Evolutionary conservation across 306 rosid genomes (phyloP).

Genomic region (Lotus japonicus): DNA sequence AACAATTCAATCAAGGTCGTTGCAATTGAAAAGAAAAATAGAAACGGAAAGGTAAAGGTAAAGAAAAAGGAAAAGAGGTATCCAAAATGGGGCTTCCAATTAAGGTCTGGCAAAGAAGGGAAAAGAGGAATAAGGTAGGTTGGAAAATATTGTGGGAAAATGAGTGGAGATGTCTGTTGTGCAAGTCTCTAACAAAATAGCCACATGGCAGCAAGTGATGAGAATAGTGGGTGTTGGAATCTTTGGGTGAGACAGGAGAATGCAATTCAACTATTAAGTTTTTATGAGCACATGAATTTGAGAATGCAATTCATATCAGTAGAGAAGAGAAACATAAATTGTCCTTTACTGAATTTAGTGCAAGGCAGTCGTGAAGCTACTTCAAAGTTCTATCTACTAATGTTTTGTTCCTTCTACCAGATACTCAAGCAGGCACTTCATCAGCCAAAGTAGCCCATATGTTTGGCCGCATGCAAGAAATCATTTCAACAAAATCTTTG

Average conservation of each 20-base stretch:
- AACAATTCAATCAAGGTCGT: neutral
- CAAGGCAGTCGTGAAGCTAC: slow-evolving; percentile 92
- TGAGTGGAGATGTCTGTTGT: too few species aligned
- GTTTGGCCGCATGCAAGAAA: slow-evolving; percentile 65
- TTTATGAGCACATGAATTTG: neutral
- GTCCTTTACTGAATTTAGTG: slow-evolving; percentile 44
- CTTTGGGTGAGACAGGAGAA: too few species aligned
- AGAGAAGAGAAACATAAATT: slow-evolving; percentile 9
- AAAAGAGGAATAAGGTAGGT: too few species aligned
- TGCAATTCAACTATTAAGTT: neutral
- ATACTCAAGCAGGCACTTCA: slow-evolving; percentile 90
- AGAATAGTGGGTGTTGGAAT: too few species aligned
- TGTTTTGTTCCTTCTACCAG: slow-evolving; percentile 67
- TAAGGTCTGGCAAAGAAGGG: too few species aligned
- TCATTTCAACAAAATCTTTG: slow-evolving; percentile 65
- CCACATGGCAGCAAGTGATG: too few species aligned
- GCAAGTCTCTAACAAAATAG: too few species aligned
- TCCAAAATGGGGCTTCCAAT: too few species aligned
- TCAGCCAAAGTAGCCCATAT: slow-evolving; percentile 89
- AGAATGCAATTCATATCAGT: neutral
- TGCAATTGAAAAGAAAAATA: neutral
- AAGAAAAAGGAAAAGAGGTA: too few species aligned
- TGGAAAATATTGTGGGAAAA: too few species aligned
- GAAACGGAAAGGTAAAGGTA: too few species aligned
- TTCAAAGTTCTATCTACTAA: slow-evolving; percentile 83